Conservation (phyloP, 2,329 filamentous ascomycete genomes). For the Raffaelea albimanens region DNA sequence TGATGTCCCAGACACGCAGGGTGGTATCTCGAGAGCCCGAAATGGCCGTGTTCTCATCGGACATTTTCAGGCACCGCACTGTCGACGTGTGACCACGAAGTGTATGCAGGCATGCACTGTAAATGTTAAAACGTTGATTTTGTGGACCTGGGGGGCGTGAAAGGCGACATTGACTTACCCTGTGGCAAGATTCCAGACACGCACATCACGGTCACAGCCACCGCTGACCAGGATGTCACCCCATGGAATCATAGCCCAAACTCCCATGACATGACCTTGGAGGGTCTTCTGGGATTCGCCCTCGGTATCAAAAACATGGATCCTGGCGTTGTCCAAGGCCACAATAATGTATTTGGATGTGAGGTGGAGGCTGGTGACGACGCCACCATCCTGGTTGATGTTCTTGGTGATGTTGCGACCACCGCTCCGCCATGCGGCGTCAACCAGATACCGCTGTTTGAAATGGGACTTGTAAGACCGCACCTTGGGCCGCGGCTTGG, state of each 20-base stretch:
- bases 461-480: slow-evolving; percentile 93
- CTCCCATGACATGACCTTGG: slow-evolving; percentile 95
- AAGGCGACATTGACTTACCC: slow-evolving; percentile 56
- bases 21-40: slow-evolving; percentile 95
- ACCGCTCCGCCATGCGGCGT: slow-evolving; percentile 91
- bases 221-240: slow-evolving; percentile 91
- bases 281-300: slow-evolving; percentile 82
- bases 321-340: slow-evolving; percentile 94
- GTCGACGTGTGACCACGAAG: slow-evolving; percentile 93
- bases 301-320: slow-evolving; percentile 92
- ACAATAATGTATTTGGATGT: slow-evolving; percentile 96
- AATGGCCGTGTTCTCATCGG: slow-evolving; percentile 84
- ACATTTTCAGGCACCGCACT: slow-evolving; percentile 96
- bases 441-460: slow-evolving; percentile 93
- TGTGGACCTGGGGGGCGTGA: no score
- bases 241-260: slow-evolving; percentile 99
- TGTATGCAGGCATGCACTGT: slow-evolving; percentile 65
- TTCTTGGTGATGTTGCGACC: slow-evolving; percentile 76
- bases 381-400: slow-evolving; percentile 92
- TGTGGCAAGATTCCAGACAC: slow-evolving; percentile 92
- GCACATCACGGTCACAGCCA: slow-evolving; percentile 90
- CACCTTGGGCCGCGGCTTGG: slow-evolving; percentile 47
- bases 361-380: slow-evolving; percentile 90
- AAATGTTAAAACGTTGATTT: not conserved
- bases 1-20: slow-evolving; percentile 88